These are phyloP conservation scores for Apiotrichum sp. DNA, from an alignment of 1,284 basidiomycete species.

Conservation along the genomic window DNA sequence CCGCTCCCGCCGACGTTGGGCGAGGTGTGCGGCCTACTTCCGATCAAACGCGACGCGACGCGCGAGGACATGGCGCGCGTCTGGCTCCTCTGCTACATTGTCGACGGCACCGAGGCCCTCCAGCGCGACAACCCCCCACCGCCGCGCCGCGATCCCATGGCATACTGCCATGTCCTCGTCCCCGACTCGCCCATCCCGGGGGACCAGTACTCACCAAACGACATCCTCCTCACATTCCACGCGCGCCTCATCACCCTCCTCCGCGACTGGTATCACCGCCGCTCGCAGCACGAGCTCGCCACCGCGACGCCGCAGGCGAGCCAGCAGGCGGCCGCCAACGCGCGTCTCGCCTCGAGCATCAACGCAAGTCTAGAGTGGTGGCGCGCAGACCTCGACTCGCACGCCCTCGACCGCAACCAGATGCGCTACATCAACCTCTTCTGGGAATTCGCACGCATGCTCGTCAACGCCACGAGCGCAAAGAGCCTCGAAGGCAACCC, in stretches of 20 bases:
- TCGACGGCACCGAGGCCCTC: conserved; percentile 30
- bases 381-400: conserved; percentile 22
- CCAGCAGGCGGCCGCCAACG: not conserved
- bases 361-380: conserved; percentile 30
- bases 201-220: conserved; percentile 17
- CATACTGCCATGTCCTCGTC: conserved; percentile 23
- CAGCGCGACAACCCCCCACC: conserved; percentile 17
- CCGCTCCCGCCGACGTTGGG: conserved; percentile 24
- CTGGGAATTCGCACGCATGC: conserved; percentile 30
- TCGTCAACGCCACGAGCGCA: conserved; percentile 25
- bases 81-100: conserved; percentile 41
- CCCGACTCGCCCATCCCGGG: conserved; percentile 14
- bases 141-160: conserved; percentile 20
- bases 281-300: conserved; percentile 8
- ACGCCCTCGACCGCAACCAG: conserved; percentile 6
- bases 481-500: conserved; percentile 20
- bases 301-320: not conserved
- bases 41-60: conserved; percentile 30
- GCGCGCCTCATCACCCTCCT: conserved; percentile 32
- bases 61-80: conserved; percentile 34
- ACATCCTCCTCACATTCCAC: conserved; percentile 35
- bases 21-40: conserved; percentile 29
- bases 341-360: conserved; percentile 16
- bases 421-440: conserved; percentile 26
- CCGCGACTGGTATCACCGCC: conserved; percentile 26